A percentile compares a stretch with the other conserved stretches of the same genome.
phyloP scores from a whole-genome alignment of 768 basidiomycete species.

The Candolleomyces eurysporus region DNA sequence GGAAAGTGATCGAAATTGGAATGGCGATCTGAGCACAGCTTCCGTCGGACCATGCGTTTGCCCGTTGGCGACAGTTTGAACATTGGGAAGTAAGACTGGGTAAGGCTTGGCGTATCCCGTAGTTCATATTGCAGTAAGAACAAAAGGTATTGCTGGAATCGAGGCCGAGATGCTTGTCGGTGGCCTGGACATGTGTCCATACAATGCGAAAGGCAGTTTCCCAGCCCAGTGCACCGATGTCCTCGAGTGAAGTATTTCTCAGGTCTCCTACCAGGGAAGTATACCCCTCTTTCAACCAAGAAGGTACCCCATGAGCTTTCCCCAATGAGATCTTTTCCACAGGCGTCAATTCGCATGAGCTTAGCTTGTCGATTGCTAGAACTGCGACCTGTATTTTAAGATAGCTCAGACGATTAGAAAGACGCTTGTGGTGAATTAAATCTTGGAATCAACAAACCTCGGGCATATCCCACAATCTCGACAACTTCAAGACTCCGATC shows the following conservation, averaged over 20 bases:
- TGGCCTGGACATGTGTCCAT: background rate
- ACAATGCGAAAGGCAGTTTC: background rate
- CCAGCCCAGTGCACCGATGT: background rate
- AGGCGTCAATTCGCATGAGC: background rate
- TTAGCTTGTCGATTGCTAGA: background rate
- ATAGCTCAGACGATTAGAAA: background rate
- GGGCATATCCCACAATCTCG: constrained; percentile 1
- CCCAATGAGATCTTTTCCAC: background rate
- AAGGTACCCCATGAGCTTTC: background rate
- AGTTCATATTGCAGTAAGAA: too few relatives aligned
- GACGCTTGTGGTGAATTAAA: too few relatives aligned
- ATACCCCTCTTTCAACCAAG: constrained; percentile 1
- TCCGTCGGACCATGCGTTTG: too few relatives aligned
- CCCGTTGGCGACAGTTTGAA: too few relatives aligned
- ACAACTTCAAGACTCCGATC: background rate
- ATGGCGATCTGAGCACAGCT: too few relatives aligned
- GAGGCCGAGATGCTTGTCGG: background rate
- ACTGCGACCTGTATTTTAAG: background rate
- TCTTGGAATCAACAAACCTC: background rate
- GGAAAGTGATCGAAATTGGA: too few relatives aligned
- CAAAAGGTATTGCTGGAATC: background rate
- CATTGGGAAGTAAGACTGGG: too few relatives aligned
- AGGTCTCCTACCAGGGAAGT: background rate
- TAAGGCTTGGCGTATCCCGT: too few relatives aligned
- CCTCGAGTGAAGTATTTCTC: background rate